These are phyloP conservation scores for Grosmannia huntii DNA, from an alignment of 2,329 filamentous ascomycete genomes.

Conservation along the genomic window DNA sequence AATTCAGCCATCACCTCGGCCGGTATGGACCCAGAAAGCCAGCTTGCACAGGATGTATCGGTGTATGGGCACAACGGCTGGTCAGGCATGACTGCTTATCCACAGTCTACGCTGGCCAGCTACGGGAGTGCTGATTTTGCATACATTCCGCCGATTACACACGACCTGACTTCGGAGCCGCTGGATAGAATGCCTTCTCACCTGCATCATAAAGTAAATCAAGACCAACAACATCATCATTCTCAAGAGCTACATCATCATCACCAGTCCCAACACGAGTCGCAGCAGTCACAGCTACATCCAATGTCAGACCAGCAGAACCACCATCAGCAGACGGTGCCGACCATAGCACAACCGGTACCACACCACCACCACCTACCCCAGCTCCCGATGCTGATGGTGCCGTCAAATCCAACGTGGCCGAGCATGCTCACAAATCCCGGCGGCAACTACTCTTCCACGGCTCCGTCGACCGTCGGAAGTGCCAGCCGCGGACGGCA, in stretches of 20 bases:
- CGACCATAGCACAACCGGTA: conserved; percentile 21
- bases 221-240: conserved; percentile 1
- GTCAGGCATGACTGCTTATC: conserved; percentile 48
- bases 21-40: conserved; percentile 33
- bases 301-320: background rate
- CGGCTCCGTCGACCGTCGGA: conserved; percentile 29
- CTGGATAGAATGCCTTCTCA: conserved; percentile 29
- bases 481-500: background rate
- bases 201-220: background rate
- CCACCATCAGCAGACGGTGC: conserved; percentile 20
- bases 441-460: conserved; percentile 43
- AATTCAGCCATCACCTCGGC: conserved; percentile 30
- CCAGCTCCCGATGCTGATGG: conserved; percentile 57
- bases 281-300: conserved; percentile 4
- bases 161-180: conserved; percentile 36
- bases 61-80: conserved; percentile 30
- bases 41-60: conserved; percentile 27
- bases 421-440: conserved; percentile 72
- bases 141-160: conserved; percentile 41
- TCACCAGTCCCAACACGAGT: conserved; percentile 2
- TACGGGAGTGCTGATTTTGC: conserved; percentile 44
- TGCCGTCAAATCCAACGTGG: conserved; percentile 57
- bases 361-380: conserved; percentile 27
- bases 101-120: conserved; percentile 57
- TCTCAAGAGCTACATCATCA: background rate